phyloP scores from a whole-genome alignment of 1,284 basidiomycete species.

The Leccinum pachyderme region DNA sequence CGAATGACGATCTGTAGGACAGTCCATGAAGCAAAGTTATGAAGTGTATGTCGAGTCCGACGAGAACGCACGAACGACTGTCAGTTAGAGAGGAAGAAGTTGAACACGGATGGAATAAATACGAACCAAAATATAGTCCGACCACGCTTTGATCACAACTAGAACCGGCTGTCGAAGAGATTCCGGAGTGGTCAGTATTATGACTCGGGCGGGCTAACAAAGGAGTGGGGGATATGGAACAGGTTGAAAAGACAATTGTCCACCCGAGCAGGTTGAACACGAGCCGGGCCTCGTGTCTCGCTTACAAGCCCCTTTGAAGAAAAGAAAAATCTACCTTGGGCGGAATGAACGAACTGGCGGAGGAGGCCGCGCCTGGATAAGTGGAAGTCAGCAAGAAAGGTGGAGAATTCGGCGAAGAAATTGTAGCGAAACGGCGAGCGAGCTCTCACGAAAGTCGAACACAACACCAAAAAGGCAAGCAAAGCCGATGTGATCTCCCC shows the following conservation, averaged over 20 bases:
- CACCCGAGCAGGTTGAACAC: constrained; percentile 19
- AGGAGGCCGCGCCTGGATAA: constrained; percentile 66
- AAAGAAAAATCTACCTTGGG: constrained; percentile 41
- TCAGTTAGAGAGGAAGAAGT: constrained; percentile 8
- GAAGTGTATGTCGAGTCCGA: not conserved
- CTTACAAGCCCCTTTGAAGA: constrained; percentile 15
- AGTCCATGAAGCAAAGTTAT: constrained; percentile 19
- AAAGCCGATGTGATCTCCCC: constrained; percentile 41
- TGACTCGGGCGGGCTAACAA: constrained; percentile 10
- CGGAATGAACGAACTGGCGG: constrained; percentile 60
- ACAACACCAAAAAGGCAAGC: constrained; percentile 33
- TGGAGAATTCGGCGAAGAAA: not conserved
- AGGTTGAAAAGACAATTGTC: constrained; percentile 23
- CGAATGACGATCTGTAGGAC: constrained; percentile 31
- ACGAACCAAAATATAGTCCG: constrained; percentile 27
- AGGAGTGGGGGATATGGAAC: constrained; percentile 23
- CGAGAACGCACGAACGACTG: not conserved
- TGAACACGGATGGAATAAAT: constrained; percentile 28
- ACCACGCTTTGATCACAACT: constrained; percentile 27
- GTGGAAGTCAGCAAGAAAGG: constrained; percentile 18
- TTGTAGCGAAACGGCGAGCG: constrained; percentile 11
- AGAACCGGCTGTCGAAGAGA: constrained; percentile 21
- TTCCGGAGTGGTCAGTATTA: constrained; percentile 16
- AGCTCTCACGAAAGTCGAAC: constrained; percentile 44
- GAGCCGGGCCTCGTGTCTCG: constrained; percentile 27